Evolutionary conservation across 441 rosid species (phyloP), one percentile per base, ranked within the genome.

Genomic region (Arabidopsis lyrata): DNA sequence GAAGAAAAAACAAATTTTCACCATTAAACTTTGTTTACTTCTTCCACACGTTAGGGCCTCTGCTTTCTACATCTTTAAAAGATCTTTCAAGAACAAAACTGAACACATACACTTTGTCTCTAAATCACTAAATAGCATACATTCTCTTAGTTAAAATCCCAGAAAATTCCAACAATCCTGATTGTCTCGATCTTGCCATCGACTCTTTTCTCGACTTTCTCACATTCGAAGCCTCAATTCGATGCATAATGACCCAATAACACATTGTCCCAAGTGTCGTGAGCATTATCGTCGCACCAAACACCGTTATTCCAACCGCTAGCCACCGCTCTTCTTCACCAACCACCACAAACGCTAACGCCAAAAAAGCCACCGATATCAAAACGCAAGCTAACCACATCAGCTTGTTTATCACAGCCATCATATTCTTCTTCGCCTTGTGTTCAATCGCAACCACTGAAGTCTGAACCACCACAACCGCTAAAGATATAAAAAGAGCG

Each of bases 311-410:
- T 13, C 83, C 77, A 59, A 80, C 76, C 31, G 80, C 83, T 55
- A 76, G 53, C 83, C 83, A 76, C 39, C 77, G 38, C 31, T 71
- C 80, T 1, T 80, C 73, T 2, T 66, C 73, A 5, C 83, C 83
- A 53, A 80, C 80, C 24, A 76, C 83, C 22, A 80, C 80, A 48
- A 80, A 80, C 29, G 90, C 84, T 64, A 84, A 79, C 27, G 92
- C 85, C 36, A 87, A 77, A 76, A 87, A 87, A 27, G 90, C 85
- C 5, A 83, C 80, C 5, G 90, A 80, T 54, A 86, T 72, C 82
- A 86, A 73, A 75, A 82, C 79, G 61, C 87, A 86, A 4, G 92
- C 92, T 63, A 86, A 72, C 92, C 92, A 88, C 90, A 86, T 84
- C 44, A 86, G 71, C 80, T 88, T 88, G 79, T 88, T 88, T 41